phyloP scores from a whole-genome alignment of 345 rosid species.

The Salix udensis region DNA sequence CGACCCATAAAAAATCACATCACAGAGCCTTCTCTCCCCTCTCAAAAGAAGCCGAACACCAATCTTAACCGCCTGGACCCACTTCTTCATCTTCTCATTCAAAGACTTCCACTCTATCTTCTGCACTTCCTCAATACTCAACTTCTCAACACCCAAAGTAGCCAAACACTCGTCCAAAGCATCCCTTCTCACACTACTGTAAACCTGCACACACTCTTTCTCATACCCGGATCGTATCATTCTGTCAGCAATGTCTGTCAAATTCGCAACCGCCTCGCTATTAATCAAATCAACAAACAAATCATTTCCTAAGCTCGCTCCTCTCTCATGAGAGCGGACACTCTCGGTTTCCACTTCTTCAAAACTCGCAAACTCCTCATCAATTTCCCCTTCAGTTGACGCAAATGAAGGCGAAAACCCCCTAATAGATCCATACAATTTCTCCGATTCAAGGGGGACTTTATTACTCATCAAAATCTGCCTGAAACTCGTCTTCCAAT shows the following conservation, averaged over 20 bases:
- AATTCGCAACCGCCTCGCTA: constrained; percentile 49
- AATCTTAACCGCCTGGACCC: constrained; percentile 85
- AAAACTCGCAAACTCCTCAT: constrained; percentile 69
- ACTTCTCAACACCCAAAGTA: constrained; percentile 80
- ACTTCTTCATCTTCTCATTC: constrained; percentile 99
- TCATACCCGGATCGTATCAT: constrained; percentile 91
- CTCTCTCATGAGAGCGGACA: constrained; percentile 73
- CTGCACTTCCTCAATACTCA: constrained; percentile 93
- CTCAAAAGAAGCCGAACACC: constrained; percentile 61
- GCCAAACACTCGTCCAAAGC: constrained; percentile 76
- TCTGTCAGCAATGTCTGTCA: constrained; percentile 80
- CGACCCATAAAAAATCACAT: constrained; percentile 57
- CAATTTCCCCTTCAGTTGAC: constrained; percentile 55
- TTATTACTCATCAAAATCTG: constrained; percentile 67
- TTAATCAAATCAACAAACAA: constrained; percentile 73
- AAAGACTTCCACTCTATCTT: constrained; percentile 78
- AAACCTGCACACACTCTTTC: constrained; percentile 91
- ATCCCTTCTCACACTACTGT: constrained; percentile 69
- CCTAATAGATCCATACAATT: constrained; percentile 78
- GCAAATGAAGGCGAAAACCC: constrained; percentile 62
- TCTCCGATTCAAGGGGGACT: constrained; percentile 72
- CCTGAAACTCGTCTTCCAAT: constrained; percentile 88
- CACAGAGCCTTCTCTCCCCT: constrained; percentile 80
- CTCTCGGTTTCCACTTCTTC: constrained; percentile 58
- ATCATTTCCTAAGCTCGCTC: constrained; percentile 76